Conservation (phyloP, 768 basidiomycete species). For the Mycena alexandri region DNA sequence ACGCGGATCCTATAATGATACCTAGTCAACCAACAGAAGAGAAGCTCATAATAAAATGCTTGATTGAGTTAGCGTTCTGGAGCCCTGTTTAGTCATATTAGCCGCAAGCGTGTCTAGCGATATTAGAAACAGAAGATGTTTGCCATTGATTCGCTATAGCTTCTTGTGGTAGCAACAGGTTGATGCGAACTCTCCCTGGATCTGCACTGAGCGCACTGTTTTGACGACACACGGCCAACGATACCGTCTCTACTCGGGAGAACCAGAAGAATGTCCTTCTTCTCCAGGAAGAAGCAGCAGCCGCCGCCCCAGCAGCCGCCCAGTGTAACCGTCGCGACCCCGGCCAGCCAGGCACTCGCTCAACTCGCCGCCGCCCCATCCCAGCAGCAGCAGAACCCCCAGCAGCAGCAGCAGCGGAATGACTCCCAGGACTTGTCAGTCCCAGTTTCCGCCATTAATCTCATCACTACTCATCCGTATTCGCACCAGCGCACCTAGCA, state of each 20-base stretch:
- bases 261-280: conserved; percentile 92
- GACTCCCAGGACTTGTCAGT: conserved; percentile 43
- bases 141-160: not conserved
- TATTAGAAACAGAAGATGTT: not conserved
- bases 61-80: too few relatives aligned
- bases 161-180: not conserved
- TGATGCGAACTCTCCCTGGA: not conserved
- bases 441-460: not conserved
- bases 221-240: conserved; percentile 43
- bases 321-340: conserved; percentile 69
- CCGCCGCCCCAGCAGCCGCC: conserved; percentile 58
- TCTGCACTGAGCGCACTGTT: not conserved
- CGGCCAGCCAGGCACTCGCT: conserved; percentile 76
- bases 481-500: conserved; percentile 39
- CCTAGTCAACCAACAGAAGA: too few relatives aligned
- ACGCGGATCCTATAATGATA: too few relatives aligned
- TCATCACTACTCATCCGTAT: conserved; percentile 26
- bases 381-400: conserved; percentile 46
- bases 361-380: conserved; percentile 57
- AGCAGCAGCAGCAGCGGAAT: conserved; percentile 26
- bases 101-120: too few relatives aligned
- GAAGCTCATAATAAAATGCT: too few relatives aligned
- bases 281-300: conserved; percentile 86
- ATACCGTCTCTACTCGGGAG: conserved; percentile 79
- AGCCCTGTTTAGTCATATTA: too few relatives aligned